phyloP scores from a whole-genome alignment of 148 eudicot species.

The Chenopodium album region DNA sequence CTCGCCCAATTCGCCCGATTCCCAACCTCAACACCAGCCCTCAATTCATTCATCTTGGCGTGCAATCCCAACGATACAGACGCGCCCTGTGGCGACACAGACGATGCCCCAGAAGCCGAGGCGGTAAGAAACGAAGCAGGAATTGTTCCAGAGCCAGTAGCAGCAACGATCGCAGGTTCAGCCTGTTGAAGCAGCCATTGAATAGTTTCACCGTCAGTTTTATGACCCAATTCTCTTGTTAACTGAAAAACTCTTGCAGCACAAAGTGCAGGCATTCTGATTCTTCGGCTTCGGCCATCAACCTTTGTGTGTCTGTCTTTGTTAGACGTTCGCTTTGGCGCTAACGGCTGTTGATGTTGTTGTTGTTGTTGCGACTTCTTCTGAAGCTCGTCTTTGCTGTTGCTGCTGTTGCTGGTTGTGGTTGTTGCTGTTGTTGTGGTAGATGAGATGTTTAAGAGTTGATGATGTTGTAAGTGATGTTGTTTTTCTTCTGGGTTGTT shows the following conservation, averaged over 20 bases:
- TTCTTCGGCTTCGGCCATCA: conserved; percentile 73
- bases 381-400: conserved; percentile 32
- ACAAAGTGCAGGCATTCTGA: conserved; percentile 80
- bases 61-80: conserved; percentile 47
- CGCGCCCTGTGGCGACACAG: not conserved
- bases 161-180: conserved; percentile 70
- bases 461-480: not conserved
- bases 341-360: conserved; percentile 34
- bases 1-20: conserved; percentile 26
- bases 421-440: conserved; percentile 7
- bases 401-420: conserved; percentile 15
- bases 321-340: conserved; percentile 64
- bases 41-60: conserved; percentile 33
- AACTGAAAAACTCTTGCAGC: conserved; percentile 82
- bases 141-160: conserved; percentile 74
- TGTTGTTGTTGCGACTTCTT: not conserved
- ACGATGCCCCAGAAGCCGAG: conserved; percentile 35
- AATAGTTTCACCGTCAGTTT: conserved; percentile 84
- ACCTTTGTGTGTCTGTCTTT: conserved; percentile 91
- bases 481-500: conserved; percentile 28
- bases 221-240: conserved; percentile 76
- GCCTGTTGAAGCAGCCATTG: conserved; percentile 86
- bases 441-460: not conserved
- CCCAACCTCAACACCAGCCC: conserved; percentile 18
- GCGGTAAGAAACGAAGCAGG: conserved; percentile 68